Base-by-base conservation (phyloP, 2,329 filamentous ascomycete genomes). In the Aureobasidium lini region DNA sequence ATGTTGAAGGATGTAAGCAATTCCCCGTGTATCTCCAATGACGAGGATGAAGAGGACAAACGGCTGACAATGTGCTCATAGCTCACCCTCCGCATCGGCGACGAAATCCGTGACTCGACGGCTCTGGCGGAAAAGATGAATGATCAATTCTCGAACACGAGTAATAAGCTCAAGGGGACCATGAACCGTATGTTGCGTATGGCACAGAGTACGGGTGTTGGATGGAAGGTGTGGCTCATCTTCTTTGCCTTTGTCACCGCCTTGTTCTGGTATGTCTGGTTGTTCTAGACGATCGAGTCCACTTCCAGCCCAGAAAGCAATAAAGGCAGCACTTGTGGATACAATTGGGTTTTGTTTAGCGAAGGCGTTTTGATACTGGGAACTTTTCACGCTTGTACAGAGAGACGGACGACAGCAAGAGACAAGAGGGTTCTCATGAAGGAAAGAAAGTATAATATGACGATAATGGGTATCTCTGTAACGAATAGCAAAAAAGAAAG, bases 181-280 rank as follows among this genome's bases (percentile, higher is more conserved):
- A 97, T 99, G 94, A 96, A 90, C 71, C 81, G 92, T 61, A 99
- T 99, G 94, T 76, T 97, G 65, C 72, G 93, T 57, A 99, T 99
- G 94, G 94, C 94, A 4, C 84, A 97, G 76, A 82, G 85, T 68
- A 95, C 92, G 2, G 94, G 94, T n/a, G 87, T 99, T 9, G 87
- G 91, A 68, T 99, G 94, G 94, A 93, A 84, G 75, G 88, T 92
- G 60, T 99, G 94, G 94, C 73, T 96, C 54, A 81, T 79, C 44
- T 99, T 99, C 75, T 96, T 99, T 72, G 80, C 84, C 6, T 88
- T 86, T 37, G 89, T 97, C 16, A 83, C 87, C 63, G 71, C 93
- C 59, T 73, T 97, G 65, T 99, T 99, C 73, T 84, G 85, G 66
- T 99, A 93, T 73, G 93, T 97, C 61, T 96, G 93, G 92, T 73